These are phyloP conservation scores for Urochloa ruziziensis DNA, from an alignment of 176 grass and related monocot genomes.

Conservation along the genomic window DNA sequence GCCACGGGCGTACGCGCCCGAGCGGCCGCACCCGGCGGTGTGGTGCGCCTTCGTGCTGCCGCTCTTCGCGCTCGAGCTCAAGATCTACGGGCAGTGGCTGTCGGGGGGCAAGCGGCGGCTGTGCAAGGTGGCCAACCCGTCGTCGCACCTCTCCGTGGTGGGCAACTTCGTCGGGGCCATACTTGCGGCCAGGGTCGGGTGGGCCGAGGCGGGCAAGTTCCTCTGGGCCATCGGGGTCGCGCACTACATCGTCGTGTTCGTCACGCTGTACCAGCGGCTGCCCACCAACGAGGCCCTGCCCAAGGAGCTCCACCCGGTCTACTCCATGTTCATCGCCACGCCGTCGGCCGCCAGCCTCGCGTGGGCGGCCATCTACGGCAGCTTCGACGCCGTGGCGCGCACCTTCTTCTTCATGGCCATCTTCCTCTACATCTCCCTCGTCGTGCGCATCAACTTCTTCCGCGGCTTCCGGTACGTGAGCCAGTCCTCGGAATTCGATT, in stretches of 20 bases:
- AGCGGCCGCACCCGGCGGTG: slow-evolving; percentile 58
- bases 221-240: slow-evolving; percentile 84
- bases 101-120: slow-evolving; percentile 88
- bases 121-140: slow-evolving; percentile 98
- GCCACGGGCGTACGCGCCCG: slow-evolving; percentile 46
- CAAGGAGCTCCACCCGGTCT: slow-evolving; percentile 95
- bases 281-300: slow-evolving; percentile 93
- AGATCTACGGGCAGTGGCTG: slow-evolving; percentile 97
- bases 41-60: slow-evolving; percentile 73
- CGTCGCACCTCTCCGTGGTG: slow-evolving; percentile 90
- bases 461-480: slow-evolving; percentile 71
- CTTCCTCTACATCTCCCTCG: slow-evolving; percentile 81
- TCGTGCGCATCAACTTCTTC: slow-evolving; percentile 99
- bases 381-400: slow-evolving; percentile 77
- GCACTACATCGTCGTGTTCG: slow-evolving; percentile 96
- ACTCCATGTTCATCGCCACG: slow-evolving; percentile 99
- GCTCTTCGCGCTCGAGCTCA: slow-evolving; percentile 83
- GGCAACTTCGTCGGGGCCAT: slow-evolving; percentile 99
- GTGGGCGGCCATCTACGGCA: slow-evolving; percentile 78
- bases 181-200: slow-evolving; percentile 83
- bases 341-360: slow-evolving; percentile 92
- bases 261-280: slow-evolving; percentile 89
- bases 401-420: slow-evolving; percentile 95
- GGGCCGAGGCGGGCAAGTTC: slow-evolving; percentile 83
- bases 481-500: not conserved